A percentile compares a stretch with the other conserved stretches of the same genome.
phyloP scores from a whole-genome alignment of 2,329 filamentous ascomycete species.

The Microsporum audouinii region DNA sequence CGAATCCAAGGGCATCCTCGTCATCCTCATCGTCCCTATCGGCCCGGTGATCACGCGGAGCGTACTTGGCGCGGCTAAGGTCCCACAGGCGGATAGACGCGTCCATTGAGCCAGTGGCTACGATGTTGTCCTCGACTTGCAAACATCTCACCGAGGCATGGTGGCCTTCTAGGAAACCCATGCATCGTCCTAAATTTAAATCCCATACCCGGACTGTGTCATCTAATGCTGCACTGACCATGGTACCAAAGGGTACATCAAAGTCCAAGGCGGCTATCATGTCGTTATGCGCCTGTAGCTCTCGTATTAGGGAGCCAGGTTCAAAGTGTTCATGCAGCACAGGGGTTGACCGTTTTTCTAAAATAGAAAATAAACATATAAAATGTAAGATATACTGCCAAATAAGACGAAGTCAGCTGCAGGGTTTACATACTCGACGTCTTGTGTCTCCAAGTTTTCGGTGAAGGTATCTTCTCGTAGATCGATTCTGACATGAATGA shows the following conservation, averaged over 20 bases:
- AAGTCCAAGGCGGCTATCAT: constrained; percentile 86
- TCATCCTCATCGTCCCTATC: constrained; percentile 44
- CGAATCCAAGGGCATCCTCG: constrained; percentile 57
- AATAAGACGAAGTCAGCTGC: background rate
- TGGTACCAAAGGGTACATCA: constrained; percentile 89
- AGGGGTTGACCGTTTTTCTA: constrained; percentile 63
- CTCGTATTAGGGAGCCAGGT: constrained; percentile 74
- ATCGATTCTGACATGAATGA: constrained; percentile 97
- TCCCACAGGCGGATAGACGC: constrained; percentile 94
- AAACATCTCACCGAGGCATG: constrained; percentile 84
- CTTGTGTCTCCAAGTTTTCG: constrained; percentile 41
- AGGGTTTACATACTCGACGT: constrained; percentile 26
- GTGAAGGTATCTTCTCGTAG: constrained; percentile 77
- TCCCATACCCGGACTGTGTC: constrained; percentile 96
- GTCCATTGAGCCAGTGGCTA: constrained; percentile 89
- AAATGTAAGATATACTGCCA: constrained; percentile 2
- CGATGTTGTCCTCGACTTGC: constrained; percentile 90
- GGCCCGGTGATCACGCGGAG: constrained; percentile 53
- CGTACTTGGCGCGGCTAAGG: constrained; percentile 75
- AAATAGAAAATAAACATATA: constrained; percentile 15
- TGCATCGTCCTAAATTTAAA: constrained; percentile 81
- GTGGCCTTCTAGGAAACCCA: constrained; percentile 84
- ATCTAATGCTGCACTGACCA: constrained; percentile 85
- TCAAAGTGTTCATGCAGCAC: constrained; percentile 93
- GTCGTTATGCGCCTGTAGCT: constrained; percentile 80